Evolutionary conservation across 371 early-diverging fungal genomes (phyloP).

Genomic region (Phascolomyces articulosus): DNA sequence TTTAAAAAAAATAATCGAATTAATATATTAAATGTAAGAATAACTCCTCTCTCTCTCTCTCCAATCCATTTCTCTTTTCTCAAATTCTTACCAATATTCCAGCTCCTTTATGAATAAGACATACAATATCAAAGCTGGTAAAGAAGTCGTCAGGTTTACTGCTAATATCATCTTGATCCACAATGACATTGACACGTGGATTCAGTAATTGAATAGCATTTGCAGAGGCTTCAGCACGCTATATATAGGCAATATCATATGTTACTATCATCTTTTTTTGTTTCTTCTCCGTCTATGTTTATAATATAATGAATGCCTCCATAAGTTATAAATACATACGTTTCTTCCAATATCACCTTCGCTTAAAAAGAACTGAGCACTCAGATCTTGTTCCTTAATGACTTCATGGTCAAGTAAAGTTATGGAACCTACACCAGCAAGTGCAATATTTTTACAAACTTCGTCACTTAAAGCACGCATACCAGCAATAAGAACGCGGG

Average conservation of each 20-base stretch:
- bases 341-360: slow-evolving; percentile 68
- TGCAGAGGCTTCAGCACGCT: slow-evolving; percentile 72
- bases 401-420: slow-evolving; percentile 66
- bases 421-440: slow-evolving; percentile 86
- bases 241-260: not conserved
- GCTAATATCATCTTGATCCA: slow-evolving; percentile 51
- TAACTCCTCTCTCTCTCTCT: too few species aligned
- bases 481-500: slow-evolving; percentile 73
- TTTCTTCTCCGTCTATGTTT: not conserved
- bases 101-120: slow-evolving; percentile 51
- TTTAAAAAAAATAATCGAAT: too few species aligned
- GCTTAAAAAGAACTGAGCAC: slow-evolving; percentile 76
- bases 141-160: slow-evolving; percentile 57
- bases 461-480: slow-evolving; percentile 76
- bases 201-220: slow-evolving; percentile 66
- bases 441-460: slow-evolving; percentile 87
- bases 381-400: slow-evolving; percentile 71
- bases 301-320: too few species aligned
- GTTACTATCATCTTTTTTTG: not conserved
- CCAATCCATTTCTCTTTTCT: not conserved
- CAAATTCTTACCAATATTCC: slow-evolving; percentile 30
- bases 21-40: too few species aligned
- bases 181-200: slow-evolving; percentile 71
- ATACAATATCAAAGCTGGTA: slow-evolving; percentile 68
- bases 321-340: slow-evolving; percentile 48